Conservation (phyloP, 768 basidiomycete genomes). For the Hydnomerulius pinastri region DNA sequence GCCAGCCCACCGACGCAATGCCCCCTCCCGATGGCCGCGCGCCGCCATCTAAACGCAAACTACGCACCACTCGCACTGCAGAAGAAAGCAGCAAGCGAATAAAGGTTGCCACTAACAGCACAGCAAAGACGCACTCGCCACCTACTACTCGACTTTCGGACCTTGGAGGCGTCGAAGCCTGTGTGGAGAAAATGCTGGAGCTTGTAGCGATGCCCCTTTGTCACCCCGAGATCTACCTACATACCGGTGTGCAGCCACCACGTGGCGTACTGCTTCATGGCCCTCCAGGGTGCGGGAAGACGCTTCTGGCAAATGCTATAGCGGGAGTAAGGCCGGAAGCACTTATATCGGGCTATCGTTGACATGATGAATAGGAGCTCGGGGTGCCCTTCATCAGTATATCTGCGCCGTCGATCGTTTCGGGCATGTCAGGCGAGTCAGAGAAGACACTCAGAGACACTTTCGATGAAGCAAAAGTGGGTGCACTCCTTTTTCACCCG, state of each 20-base stretch:
- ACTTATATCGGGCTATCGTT: too few species aligned
- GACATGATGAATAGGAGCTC: conserved; percentile 91
- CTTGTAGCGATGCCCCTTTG: conserved; percentile 94
- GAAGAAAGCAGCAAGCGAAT: conserved; percentile 58
- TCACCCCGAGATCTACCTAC: conserved; percentile 93
- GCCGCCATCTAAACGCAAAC: conserved; percentile 59
- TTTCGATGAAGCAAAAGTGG: conserved; percentile 94
- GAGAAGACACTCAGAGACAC: conserved; percentile 96
- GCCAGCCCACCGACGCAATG: background rate
- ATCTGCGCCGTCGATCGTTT: conserved; percentile 94
- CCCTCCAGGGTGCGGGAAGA: conserved; percentile 97
- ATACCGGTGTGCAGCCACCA: conserved; percentile 91
- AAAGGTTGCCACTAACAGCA: conserved; percentile 39
- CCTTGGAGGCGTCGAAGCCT: conserved; percentile 83
- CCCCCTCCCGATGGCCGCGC: conserved; percentile 12
- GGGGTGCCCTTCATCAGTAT: conserved; percentile 91
- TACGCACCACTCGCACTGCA: conserved; percentile 48
- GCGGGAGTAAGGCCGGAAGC: conserved; percentile 93
- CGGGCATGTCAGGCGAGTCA: conserved; percentile 98
- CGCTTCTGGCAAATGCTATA: conserved; percentile 89
- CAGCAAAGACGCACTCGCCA: conserved; percentile 51
- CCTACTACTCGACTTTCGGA: conserved; percentile 79
- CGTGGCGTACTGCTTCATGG: conserved; percentile 92
- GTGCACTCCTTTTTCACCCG: conserved; percentile 4
- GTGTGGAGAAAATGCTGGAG: conserved; percentile 91